A percentile compares a stretch with the other conserved stretches of the same genome.
Conservation (phyloP, 306 rosid genomes). For the Casuarina glauca region DNA sequence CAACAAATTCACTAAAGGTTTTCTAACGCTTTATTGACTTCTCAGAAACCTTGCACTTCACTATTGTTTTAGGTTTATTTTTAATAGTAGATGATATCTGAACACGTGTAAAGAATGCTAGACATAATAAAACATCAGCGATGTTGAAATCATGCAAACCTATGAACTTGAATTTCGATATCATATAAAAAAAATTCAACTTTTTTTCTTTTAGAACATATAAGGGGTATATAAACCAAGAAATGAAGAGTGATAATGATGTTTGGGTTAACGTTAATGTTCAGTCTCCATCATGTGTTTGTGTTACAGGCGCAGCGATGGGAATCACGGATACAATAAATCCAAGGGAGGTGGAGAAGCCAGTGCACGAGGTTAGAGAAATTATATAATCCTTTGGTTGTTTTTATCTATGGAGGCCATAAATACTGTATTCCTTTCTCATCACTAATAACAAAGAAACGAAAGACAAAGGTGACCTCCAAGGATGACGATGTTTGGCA, state of each 20-base stretch:
- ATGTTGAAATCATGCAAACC: no score
- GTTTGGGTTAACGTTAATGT: no score
- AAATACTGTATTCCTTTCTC: background rate
- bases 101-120: no score
- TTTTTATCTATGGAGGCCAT: no score
- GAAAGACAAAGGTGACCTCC: background rate
- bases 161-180: no score
- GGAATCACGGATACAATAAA: conserved; percentile 73
- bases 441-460: background rate
- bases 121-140: no score
- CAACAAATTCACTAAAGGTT: conserved; percentile 56
- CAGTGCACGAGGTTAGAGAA: conserved; percentile 56
- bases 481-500: conserved; percentile 18
- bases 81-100: no score
- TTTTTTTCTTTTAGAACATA: background rate
- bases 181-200: no score
- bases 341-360: conserved; percentile 57
- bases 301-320: conserved; percentile 45
- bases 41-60: no score
- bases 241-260: no score
- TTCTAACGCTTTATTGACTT: background rate
- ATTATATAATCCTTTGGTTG: background rate
- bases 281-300: background rate
- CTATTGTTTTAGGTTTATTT: no score
- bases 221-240: no score